Evolutionary conservation across 805 yeast genomes (phyloP).

Genomic region (Helenozyma rhizophorensis): DNA sequence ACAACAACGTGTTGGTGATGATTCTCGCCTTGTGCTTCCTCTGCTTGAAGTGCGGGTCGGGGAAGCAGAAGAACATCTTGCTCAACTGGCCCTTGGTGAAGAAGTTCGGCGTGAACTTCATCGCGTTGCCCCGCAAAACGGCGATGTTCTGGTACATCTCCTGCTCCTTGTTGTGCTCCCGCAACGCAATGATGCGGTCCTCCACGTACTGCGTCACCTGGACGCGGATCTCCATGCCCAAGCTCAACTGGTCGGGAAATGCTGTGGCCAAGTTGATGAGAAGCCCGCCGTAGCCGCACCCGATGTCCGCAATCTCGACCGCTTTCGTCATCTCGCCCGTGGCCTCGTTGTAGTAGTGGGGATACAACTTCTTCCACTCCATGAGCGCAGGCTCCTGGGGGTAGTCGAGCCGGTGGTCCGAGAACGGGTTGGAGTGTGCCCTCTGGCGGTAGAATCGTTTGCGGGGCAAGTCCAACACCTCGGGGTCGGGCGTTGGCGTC

Average conservation of each 20-base stretch:
- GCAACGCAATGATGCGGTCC: conserved; percentile 86
- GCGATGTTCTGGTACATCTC: conserved; percentile 74
- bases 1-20: conserved; percentile 78
- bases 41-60: conserved; percentile 98
- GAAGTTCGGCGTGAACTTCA: conserved; percentile 95
- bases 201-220: conserved; percentile 97
- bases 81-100: conserved; percentile 76
- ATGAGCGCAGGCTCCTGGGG: conserved; percentile 76
- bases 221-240: conserved; percentile 97
- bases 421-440: conserved; percentile 96
- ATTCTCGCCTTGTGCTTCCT: conserved; percentile 97
- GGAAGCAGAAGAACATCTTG: conserved; percentile 96
- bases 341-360: conserved; percentile 46
- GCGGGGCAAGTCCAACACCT: conserved; percentile 58
- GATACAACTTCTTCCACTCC: conserved; percentile 84
- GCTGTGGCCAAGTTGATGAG: conserved; percentile 72
- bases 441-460: conserved; percentile 91
- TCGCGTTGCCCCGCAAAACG: conserved; percentile 91
- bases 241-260: conserved; percentile 67
- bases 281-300: conserved; percentile 97
- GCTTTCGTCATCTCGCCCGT: conserved; percentile 41
- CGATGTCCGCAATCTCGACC: conserved; percentile 91
- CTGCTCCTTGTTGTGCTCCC: conserved; percentile 45
- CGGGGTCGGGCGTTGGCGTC: conserved; percentile 21
- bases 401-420: conserved; percentile 89